Percentiles rank a stretch among this genome's conserved stretches.
phyloP scores from a whole-genome alignment of 208 protist species.

The Wallacemonas sp. region DNA sequence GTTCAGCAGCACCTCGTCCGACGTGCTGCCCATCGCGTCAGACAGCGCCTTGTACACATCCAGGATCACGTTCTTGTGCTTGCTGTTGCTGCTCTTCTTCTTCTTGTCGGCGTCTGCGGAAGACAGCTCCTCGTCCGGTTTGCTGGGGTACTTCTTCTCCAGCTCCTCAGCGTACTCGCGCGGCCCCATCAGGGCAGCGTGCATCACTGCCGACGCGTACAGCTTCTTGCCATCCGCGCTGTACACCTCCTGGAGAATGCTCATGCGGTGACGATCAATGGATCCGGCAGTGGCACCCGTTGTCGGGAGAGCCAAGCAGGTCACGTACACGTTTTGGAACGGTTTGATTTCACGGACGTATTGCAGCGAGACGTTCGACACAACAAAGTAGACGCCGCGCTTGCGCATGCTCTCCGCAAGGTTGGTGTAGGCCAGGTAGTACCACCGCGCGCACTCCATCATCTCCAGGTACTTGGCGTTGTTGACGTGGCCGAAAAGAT shows the following conservation, averaged over 20 bases:
- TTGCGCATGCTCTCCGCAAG: conserved; percentile 1
- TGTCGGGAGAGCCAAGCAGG: conserved; percentile 17
- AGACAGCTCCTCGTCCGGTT: not conserved
- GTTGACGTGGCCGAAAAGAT: conserved; percentile 62
- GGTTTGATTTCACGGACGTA: conserved; percentile 51
- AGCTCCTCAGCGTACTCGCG: conserved; percentile 24
- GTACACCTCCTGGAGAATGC: conserved; percentile 47
- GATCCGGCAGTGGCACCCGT: not conserved
- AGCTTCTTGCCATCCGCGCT: conserved; percentile 48
- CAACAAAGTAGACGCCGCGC: conserved; percentile 29
- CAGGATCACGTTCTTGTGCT: not conserved
- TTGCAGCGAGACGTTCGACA: conserved; percentile 45
- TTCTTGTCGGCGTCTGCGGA: not conserved
- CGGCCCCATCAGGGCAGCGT: conserved; percentile 25
- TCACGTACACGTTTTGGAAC: conserved; percentile 20
- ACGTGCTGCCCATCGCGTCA: not conserved
- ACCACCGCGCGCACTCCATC: conserved; percentile 59
- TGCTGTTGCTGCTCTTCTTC: not conserved
- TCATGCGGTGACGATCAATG: conserved; percentile 16
- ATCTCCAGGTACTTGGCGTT: conserved; percentile 75
- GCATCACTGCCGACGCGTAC: conserved; percentile 25
- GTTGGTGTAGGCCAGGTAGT: conserved; percentile 31
- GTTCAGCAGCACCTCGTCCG: not conserved
- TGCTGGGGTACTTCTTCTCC: conserved; percentile 22
- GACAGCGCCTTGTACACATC: conserved; percentile 15